phyloP scores from a whole-genome alignment of 2,329 filamentous ascomycete genomes.

The Massarina eburnea region DNA sequence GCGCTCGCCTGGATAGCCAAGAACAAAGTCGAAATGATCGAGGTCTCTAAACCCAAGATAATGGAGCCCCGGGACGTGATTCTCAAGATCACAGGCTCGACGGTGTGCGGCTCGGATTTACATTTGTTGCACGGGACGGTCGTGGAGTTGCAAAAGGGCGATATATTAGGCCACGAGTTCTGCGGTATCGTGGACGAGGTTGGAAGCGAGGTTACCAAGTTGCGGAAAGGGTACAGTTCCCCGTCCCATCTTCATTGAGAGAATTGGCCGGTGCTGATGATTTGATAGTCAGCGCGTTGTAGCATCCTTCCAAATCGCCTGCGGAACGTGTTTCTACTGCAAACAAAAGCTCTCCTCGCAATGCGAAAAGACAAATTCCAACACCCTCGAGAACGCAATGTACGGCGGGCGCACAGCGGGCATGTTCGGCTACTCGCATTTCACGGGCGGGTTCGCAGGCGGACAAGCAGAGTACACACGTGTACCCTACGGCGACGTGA shows the following conservation, averaged over 20 bases:
- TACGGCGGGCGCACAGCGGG: constrained; percentile 77
- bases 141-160: constrained; percentile 54
- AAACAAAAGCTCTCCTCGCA: constrained; percentile 75
- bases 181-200: constrained; percentile 54
- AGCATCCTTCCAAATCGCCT: constrained; percentile 82
- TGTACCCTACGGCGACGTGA: constrained; percentile 78
- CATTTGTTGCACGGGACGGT: constrained; percentile 56
- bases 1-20: constrained; percentile 82
- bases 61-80: constrained; percentile 77
- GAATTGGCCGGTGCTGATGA: constrained; percentile 15
- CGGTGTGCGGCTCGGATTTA: constrained; percentile 63
- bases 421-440: constrained; percentile 63
- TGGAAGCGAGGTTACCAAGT: constrained; percentile 46
- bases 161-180: constrained; percentile 57
- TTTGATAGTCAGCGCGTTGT: constrained; percentile 63
- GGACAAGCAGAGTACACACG: constrained; percentile 86
- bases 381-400: constrained; percentile 70
- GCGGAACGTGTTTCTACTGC: constrained; percentile 71
- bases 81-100: constrained; percentile 70
- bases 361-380: constrained; percentile 78
- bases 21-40: constrained; percentile 71
- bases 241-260: neutral
- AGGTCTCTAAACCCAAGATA: constrained; percentile 70
- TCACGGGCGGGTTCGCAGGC: constrained; percentile 84
- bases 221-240: constrained; percentile 44